Base-by-base conservation (phyloP, 805 yeast species). In the Lachancea fermentati region DNA sequence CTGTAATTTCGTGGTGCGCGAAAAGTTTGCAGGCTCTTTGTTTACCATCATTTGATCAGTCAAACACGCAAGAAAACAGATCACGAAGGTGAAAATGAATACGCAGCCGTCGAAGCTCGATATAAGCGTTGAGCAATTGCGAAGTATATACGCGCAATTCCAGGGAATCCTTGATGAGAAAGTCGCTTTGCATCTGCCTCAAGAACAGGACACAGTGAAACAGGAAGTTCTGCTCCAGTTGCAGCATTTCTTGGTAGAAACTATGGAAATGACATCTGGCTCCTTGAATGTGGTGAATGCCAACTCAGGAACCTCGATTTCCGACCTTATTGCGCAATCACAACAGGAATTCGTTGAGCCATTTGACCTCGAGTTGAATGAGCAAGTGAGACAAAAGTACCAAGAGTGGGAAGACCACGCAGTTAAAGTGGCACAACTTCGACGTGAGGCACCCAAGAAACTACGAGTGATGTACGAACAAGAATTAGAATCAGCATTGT, bases 301-400 rank as follows among this genome's bases (percentile, higher is more conserved):
- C 19, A 71, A 69, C 32, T 50, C 64, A 4, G 44, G 46, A 1
- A 57, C 46, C 9, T 48, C 51, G 12, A 37, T 62, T 8, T 39
- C 50, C 7, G 52, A 49, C 29, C 33, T 50, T 18, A 44, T 47
- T 17, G 44, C 36, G 19, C 47, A 46, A 33, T 51, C 54, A 5
- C 50, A 50, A 33, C 47, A 49, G 29, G 46, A 43, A 31, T 52
- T 72, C 42, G 70, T 78, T 6, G 93, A 81, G 55, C 87, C 89
- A 1, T 83, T 81, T 58, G 91, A 85, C 53, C 61, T 72, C 30
- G 78, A 72, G 14, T 59, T 83, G 43, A 81, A 82, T 57, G 79
- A 75, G 42, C 57, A 68, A 41, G 71, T 85, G 19, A 66, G 91
- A 34, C 66, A 70, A 36, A 50, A 75, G 36, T 75, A 83, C 46